These are phyloP conservation scores for Paracoccidioides lutzii DNA, from an alignment of 2,329 filamentous ascomycete genomes.

Conservation along the genomic window DNA sequence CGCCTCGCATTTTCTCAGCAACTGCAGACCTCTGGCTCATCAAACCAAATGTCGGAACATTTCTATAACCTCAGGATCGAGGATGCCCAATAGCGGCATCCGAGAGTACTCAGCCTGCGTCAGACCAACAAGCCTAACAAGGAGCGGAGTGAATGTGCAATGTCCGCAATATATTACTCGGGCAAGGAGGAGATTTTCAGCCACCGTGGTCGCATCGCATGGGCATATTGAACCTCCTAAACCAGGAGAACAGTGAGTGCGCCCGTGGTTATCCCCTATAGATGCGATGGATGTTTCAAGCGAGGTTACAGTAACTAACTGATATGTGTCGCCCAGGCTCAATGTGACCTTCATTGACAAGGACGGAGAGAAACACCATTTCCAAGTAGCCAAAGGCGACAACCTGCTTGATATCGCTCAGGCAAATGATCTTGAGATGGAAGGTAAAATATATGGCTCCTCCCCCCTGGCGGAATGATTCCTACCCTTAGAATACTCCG, in stretches of 20 bases:
- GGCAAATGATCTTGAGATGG: constrained; percentile 92
- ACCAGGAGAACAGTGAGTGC: constrained; percentile 74
- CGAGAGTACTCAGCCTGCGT: not conserved
- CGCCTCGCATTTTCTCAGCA: constrained; percentile 1
- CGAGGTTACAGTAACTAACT: constrained; percentile 1
- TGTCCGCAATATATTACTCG: constrained; percentile 14
- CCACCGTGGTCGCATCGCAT: constrained; percentile 49
- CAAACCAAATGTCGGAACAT: constrained; percentile 1
- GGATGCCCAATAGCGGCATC: not conserved
- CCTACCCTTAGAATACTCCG: not conserved
- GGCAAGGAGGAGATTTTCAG: constrained; percentile 48
- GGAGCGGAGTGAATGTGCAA: not conserved
- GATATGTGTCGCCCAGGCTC: constrained; percentile 41
- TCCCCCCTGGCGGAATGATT: not conserved
- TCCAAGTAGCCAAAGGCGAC: constrained; percentile 73
- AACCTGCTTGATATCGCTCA: constrained; percentile 94
- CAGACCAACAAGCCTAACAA: constrained; percentile 6
- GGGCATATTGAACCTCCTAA: constrained; percentile 75
- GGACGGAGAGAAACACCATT: constrained; percentile 60
- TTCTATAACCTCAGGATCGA: not conserved
- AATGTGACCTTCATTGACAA: constrained; percentile 91
- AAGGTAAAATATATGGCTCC: constrained; percentile 43
- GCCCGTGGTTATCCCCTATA: not conserved
- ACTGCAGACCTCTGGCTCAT: not conserved
- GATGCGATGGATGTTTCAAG: not conserved